These are phyloP conservation scores for Candida ipomoeae DNA, from an alignment of 805 yeast genomes.

Conservation along the genomic window DNA sequence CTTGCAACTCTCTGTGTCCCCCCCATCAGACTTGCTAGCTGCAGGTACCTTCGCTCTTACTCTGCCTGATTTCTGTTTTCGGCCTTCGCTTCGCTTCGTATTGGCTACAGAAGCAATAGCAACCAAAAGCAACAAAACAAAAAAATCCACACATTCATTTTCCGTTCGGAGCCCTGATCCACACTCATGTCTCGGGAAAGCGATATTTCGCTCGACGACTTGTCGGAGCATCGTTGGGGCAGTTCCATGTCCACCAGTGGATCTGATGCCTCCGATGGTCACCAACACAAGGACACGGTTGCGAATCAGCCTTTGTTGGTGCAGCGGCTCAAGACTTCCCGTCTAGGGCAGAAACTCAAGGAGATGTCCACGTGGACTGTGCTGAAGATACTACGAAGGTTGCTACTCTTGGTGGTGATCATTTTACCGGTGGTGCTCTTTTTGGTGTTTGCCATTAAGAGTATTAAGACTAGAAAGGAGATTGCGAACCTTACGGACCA, in stretches of 20 bases:
- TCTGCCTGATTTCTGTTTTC: background rate
- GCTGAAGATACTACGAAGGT: background rate
- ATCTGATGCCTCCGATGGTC: background rate
- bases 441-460: background rate
- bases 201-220: background rate
- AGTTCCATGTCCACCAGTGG: background rate
- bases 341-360: conserved; percentile 6
- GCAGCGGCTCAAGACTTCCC: background rate
- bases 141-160: background rate
- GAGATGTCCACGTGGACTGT: background rate
- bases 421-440: conserved; percentile 1
- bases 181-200: background rate
- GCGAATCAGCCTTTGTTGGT: background rate
- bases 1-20: background rate
- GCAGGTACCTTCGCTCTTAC: background rate
- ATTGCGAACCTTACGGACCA: conserved; percentile 3
- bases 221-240: background rate
- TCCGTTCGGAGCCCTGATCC: background rate
- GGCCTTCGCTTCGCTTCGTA: background rate
- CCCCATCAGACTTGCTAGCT: background rate
- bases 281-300: background rate
- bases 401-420: background rate
- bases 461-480: background rate
- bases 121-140: no score
- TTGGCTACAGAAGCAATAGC: conserved; percentile 1